phyloP scores from a whole-genome alignment of 192 early-diverging fungal species.

The Borealophlyctis nickersoniae region DNA sequence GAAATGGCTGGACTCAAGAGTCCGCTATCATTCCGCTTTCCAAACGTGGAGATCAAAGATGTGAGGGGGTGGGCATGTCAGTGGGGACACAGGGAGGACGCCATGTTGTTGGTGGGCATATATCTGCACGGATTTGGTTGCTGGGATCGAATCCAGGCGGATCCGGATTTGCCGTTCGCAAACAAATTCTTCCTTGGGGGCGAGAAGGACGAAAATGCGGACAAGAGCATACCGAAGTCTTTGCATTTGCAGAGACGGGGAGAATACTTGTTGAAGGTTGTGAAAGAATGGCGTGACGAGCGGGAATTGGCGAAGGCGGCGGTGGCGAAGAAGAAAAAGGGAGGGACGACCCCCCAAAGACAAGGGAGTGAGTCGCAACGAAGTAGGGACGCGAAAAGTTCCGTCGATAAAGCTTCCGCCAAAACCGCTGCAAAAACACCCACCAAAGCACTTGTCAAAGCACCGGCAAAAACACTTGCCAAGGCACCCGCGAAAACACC shows the following conservation, averaged over 20 bases:
- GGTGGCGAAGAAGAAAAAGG: background rate
- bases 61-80: constrained; percentile 73
- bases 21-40: constrained; percentile 71
- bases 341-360: background rate
- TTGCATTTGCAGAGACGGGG: constrained; percentile 83
- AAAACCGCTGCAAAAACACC: background rate
- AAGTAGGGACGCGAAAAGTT: background rate
- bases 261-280: constrained; percentile 84
- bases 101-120: constrained; percentile 93
- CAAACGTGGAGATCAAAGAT: constrained; percentile 68
- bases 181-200: constrained; percentile 80
- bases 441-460: background rate
- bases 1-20: constrained; percentile 58
- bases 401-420: background rate
- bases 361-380: background rate
- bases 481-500: too few species aligned
- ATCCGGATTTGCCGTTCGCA: constrained; percentile 69
- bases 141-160: constrained; percentile 83
- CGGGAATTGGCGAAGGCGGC: background rate
- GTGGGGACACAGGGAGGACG: constrained; percentile 92
- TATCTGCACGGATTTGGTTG: constrained; percentile 88
- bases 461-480: background rate
- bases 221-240: constrained; percentile 70
- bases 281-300: constrained; percentile 53
- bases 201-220: constrained; percentile 27